Evolutionary conservation across 2,329 filamentous ascomycete genomes (phyloP), one percentile per base, ranked within the genome.

Genomic region (Seiridium cupressi): DNA sequence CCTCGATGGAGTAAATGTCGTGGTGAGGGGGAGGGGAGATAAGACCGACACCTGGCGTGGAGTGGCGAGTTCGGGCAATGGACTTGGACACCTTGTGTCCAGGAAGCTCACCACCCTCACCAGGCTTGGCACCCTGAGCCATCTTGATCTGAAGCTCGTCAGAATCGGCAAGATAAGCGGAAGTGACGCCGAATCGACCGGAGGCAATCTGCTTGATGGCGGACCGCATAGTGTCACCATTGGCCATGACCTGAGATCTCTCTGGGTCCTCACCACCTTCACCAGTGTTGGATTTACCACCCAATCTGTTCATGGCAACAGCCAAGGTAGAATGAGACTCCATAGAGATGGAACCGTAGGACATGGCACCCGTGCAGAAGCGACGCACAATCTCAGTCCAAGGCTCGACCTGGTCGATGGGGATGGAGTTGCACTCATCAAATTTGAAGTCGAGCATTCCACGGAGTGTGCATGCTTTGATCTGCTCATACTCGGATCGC

Each of bases 121-220:
- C 94, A 60, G 94, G 94, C 85, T 98, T 98, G 64, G 94, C 94
- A 74, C 94, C 94, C 79, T 98, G 94, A 8, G 94, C 94, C 94
- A 98, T 98, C 86, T 98, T 98, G 80, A 98, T 98, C 77, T 98
- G 94, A 51, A 98, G 82, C 79, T 98, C 93, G 71, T 98, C 94
- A 18, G 94, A 92, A 75, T 98, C 94, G 55, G 93, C 92, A 13
- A 98, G 86, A 74, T 97, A 98, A 73, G 92, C 91, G 61, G 92
- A 95, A 1, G 94, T 98, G 63, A 97, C 94, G 82, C 94, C 94
- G 71, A 98, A 98, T 71, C 94, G 91, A 64, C 94, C 94, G 51
- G 93, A 97, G 49, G 94, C 94, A 70, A 98, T 91, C 80, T 98
- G 94, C 81, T 98, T 98, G 77, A 98, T 98, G 57, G 94, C 91